These are phyloP conservation scores for Astrothelium subdiscretum DNA, from an alignment of 495 filamentous ascomycete genomes.

Conservation along the genomic window DNA sequence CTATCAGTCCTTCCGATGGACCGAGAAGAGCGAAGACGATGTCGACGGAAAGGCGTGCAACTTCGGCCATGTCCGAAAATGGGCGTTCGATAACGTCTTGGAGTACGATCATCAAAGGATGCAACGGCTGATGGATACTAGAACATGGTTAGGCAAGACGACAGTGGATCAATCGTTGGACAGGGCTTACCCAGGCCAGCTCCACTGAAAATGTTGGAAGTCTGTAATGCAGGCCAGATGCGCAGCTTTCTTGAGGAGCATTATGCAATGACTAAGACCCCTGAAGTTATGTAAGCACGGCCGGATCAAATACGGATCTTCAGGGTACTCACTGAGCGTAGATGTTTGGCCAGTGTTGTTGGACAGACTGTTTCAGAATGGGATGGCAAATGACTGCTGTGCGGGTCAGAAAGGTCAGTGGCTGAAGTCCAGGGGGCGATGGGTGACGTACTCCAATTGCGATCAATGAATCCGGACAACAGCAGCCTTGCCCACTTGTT, in stretches of 20 bases:
- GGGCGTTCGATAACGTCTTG: conserved; percentile 6
- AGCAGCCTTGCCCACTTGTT: conserved; percentile 8
- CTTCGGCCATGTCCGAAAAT: not conserved
- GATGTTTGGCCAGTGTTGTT: conserved; percentile 5
- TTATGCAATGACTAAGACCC: conserved; percentile 5
- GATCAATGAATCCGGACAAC: conserved; percentile 7
- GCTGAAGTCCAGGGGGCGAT: not conserved
- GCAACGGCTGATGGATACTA: conserved; percentile 7
- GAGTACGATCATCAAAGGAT: conserved; percentile 8
- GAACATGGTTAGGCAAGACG: not conserved
- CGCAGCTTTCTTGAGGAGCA: conserved; percentile 2
- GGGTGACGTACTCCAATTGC: not conserved
- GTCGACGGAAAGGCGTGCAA: conserved; percentile 3
- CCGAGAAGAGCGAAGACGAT: conserved; percentile 5
- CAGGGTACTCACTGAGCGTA: not conserved
- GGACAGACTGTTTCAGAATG: not conserved
- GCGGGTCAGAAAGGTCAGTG: not conserved
- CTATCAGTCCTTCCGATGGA: conserved; percentile 3
- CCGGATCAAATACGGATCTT: not conserved
- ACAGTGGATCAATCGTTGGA: not conserved
- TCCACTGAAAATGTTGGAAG: conserved; percentile 7
- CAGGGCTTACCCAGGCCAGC: conserved; percentile 6
- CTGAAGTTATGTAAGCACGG: not conserved
- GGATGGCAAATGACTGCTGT: conserved; percentile 7
- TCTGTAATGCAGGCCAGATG: conserved; percentile 6